Evolutionary conservation across 192 early-diverging fungal species (phyloP).

Genomic region (Backusella sp.): DNA sequence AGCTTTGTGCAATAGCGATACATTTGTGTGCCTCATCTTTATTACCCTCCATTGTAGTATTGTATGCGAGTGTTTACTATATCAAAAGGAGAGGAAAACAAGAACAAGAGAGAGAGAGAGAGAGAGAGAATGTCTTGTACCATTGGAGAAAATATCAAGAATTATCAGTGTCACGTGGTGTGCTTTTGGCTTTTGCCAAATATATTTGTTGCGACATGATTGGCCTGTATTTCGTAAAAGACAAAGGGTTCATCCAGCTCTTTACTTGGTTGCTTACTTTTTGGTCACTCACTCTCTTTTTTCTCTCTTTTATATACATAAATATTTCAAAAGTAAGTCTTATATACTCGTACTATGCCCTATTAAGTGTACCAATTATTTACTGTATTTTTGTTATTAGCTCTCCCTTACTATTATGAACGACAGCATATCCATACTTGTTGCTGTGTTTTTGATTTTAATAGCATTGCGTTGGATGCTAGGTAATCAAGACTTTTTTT

Average conservation of each 20-base stretch:
- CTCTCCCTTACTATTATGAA: slow-evolving; percentile 39
- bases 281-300: neutral
- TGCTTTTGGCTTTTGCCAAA: neutral
- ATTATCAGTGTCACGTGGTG: neutral
- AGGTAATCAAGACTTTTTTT: slow-evolving; percentile 29
- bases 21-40: slow-evolving; percentile 83
- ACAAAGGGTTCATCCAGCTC: neutral
- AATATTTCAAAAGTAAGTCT: neutral
- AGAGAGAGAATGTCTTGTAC: neutral
- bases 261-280: neutral
- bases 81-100: neutral
- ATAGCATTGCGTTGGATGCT: slow-evolving; percentile 57
- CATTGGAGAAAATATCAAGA: neutral
- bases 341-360: neutral
- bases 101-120: neutral
- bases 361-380: neutral
- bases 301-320: neutral
- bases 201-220: neutral
- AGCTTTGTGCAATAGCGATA: slow-evolving; percentile 70
- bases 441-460: slow-evolving; percentile 59
- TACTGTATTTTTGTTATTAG: no score
- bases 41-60: slow-evolving; percentile 72
- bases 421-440: slow-evolving; percentile 56
- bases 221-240: neutral
- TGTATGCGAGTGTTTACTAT: no score